Base-by-base conservation (phyloP, 352 stramenopile genomes). In the Globisporangium paroecandrum region DNA sequence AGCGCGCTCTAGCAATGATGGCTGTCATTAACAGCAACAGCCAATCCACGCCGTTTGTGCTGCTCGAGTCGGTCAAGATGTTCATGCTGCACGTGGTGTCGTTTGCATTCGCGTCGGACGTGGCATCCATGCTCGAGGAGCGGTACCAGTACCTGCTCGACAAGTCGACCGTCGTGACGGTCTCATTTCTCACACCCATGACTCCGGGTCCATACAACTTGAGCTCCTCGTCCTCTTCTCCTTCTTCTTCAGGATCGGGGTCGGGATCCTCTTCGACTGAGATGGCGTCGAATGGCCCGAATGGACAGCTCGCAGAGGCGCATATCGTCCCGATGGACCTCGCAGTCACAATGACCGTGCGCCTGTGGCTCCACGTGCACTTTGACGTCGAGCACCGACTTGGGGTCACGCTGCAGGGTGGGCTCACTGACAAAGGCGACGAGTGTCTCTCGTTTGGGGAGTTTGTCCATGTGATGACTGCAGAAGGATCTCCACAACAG, bases 1-100 rank as follows among this genome's bases (percentile, higher is more conserved):
- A 58, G 56, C 56, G 65, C 18, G 24, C 24, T 24, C 8, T 60
- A 24, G n/a, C 38, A 10, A 7, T 27, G 8, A 18, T 22, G 3
- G 22, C 24, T 32, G 13, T 22, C 15, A 47, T 2, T 13, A 36
- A 51, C 15, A 25, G 25, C 20, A 3, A 13, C 36, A 55, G 8
- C 12, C 62, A 18, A 6, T 63, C 9, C n/a, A 29, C 62, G 13
- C 69, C 64, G 25, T 77, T 72, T 46, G 77, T 85, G n/a, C 72
- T 85, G 6, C 53, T 85, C 0, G 77, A 85, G 22, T 78, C 75
- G 0, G 77, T 72, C 59, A 79, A 81, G 59, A 69, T 63, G 20
- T 51, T 85, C 53, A 43, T 85, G 8, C 3, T 77, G 22, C 72
- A 82, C 36, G 59, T 82, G 22, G 71, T 73, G 56, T 69, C 66